These are phyloP conservation scores for Pilobolus umbonatus DNA, from an alignment of 192 early-diverging fungal genomes.

Conservation along the genomic window DNA sequence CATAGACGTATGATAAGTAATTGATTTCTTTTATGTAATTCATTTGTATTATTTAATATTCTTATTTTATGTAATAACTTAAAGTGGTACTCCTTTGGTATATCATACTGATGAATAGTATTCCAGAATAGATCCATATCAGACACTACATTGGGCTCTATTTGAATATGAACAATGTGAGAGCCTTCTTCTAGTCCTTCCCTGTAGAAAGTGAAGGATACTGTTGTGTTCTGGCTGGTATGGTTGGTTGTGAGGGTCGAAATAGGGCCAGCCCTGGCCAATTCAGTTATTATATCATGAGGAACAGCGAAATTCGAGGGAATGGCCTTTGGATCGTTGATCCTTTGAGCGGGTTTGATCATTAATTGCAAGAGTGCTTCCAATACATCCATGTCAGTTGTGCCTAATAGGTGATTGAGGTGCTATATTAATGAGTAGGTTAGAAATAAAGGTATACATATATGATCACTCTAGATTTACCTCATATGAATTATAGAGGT, in stretches of 20 bases:
- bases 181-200: neutral
- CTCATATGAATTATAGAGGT: slow-evolving; percentile 88
- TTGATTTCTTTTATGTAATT: slow-evolving; percentile 45
- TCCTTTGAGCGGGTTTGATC: slow-evolving; percentile 83
- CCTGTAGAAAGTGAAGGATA: slow-evolving; percentile 19
- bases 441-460: neutral
- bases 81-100: slow-evolving; percentile 72
- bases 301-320: slow-evolving; percentile 51
- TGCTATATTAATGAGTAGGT: slow-evolving; percentile 49
- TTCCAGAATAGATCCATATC: slow-evolving; percentile 53
- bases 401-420: slow-evolving; percentile 70
- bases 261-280: slow-evolving; percentile 43
- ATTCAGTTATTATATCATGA: slow-evolving; percentile 48
- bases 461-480: slow-evolving; percentile 35
- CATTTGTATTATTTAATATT: slow-evolving; percentile 58
- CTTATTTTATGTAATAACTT: slow-evolving; percentile 78
- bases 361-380: slow-evolving; percentile 73
- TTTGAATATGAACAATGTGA: slow-evolving; percentile 22
- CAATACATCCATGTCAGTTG: slow-evolving; percentile 75
- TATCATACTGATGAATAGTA: slow-evolving; percentile 60
- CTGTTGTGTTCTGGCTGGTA: too few relatives aligned
- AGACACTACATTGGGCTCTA: slow-evolving; percentile 30
- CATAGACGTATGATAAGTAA: slow-evolving; percentile 71
- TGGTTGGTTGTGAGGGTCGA: slow-evolving; percentile 37
- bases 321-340: slow-evolving; percentile 70